phyloP scores from a whole-genome alignment of 768 basidiomycete genomes.

The Chiua virens region DNA sequence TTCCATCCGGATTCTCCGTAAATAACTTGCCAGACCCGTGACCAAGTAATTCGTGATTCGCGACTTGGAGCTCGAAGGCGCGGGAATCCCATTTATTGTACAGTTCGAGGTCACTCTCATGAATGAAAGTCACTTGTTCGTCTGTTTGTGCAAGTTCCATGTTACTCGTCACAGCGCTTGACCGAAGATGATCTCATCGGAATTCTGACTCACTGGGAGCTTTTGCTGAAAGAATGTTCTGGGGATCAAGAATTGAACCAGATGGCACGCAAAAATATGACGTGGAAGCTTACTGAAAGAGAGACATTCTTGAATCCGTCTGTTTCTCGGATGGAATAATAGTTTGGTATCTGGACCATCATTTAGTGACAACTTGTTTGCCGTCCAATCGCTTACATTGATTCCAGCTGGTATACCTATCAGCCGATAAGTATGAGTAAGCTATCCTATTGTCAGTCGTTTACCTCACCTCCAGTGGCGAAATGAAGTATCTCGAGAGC shows the following conservation, averaged over 20 bases:
- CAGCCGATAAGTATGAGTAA: not conserved
- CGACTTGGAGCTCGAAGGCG: conserved; percentile 86
- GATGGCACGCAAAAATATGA: not conserved
- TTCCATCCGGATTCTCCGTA: conserved; percentile 72
- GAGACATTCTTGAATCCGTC: conserved; percentile 90
- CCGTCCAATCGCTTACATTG: conserved; percentile 49
- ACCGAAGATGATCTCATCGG: too few relatives aligned
- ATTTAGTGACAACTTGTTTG: not conserved
- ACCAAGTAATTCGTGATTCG: conserved; percentile 86
- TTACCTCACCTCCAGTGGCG: conserved; percentile 69
- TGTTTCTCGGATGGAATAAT: conserved; percentile 80
- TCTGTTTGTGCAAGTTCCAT: conserved; percentile 37
- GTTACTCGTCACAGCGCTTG: not conserved
- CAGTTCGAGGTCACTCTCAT: conserved; percentile 70
- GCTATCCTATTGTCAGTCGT: not conserved
- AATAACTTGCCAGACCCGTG: conserved; percentile 86
- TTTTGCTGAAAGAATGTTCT: conserved; percentile 89
- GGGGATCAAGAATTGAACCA: not conserved
- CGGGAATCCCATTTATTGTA: conserved; percentile 78
- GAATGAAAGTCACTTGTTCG: conserved; percentile 80
- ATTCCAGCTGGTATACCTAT: conserved; percentile 84
- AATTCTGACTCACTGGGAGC: conserved; percentile 57
- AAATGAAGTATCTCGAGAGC: conserved; percentile 82
- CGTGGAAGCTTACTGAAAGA: conserved; percentile 55
- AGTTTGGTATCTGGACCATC: conserved; percentile 70